phyloP scores from a whole-genome alignment of 768 basidiomycete genomes.

The Hydnum rufescens region DNA sequence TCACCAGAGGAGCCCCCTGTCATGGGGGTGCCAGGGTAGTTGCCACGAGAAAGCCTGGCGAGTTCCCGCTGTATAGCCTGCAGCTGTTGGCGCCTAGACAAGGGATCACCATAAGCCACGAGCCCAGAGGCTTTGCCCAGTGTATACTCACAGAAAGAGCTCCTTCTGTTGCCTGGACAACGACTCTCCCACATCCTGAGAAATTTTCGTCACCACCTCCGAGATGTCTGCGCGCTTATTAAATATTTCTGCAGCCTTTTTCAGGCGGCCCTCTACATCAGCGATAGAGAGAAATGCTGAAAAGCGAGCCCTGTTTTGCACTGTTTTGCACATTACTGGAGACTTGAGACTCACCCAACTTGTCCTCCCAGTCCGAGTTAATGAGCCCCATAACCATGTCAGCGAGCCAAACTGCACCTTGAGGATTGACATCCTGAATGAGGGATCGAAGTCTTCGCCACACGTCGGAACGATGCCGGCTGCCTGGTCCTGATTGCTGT shows the following conservation, averaged over 20 bases:
- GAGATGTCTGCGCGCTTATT: constrained; percentile 57
- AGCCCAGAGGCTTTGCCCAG: not conserved
- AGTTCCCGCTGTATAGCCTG: constrained; percentile 65
- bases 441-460: constrained; percentile 6
- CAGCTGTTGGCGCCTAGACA: constrained; percentile 40
- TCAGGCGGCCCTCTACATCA: constrained; percentile 41
- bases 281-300: constrained; percentile 30
- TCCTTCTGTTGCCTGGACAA: constrained; percentile 82
- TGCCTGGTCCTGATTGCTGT: not conserved
- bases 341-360: constrained; percentile 33
- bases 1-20: not conserved
- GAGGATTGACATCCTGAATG: constrained; percentile 3
- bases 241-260: constrained; percentile 48
- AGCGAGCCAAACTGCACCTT: constrained; percentile 19
- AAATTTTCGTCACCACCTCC: constrained; percentile 66
- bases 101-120: not conserved
- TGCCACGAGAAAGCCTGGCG: constrained; percentile 27
- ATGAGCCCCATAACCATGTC: constrained; percentile 47
- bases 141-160: constrained; percentile 35
- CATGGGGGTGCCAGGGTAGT: constrained; percentile 9
- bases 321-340: not conserved
- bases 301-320: not conserved
- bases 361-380: constrained; percentile 47
- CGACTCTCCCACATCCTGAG: constrained; percentile 59
- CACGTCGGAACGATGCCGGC: not conserved